Base-by-base conservation (phyloP, 768 basidiomycete genomes). In the Hericium rajendrae region DNA sequence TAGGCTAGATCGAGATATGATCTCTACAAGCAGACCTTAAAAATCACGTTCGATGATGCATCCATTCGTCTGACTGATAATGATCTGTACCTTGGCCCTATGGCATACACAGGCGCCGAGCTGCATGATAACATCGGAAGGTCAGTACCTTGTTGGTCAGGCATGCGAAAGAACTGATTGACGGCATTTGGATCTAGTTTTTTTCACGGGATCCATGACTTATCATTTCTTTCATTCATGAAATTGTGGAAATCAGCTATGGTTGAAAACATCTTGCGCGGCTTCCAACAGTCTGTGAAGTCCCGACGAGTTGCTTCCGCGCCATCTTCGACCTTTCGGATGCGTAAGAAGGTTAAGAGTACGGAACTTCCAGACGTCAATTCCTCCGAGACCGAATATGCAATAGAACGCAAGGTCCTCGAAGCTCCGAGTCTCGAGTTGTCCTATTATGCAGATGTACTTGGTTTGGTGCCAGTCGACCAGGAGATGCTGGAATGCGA, bases 401-500 rank as follows among this genome's bases (percentile, higher is more conserved):
- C 91, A 11, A 83, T 93, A 53, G 90, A 93, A 59, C 82, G 85
- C 39, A 88, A 84, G 54, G 75, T 98, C 28, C 68, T 98, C 28
- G 89, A 94, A 61, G 80, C 91, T 0, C 84, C 84, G 0, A 64
- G 76, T 15, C 66, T 98, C 38, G 93, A 97, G 54, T 66, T 97
- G 53, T 81, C 84, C 2, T 98, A 97, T 71, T 95, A 93, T 62
- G 80, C 78, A 9, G 95, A 97, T 69, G 83, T 83, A 5, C 86
- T 86, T 2, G 94, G 94, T 32, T 76, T 81, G 28, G 88, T 91
- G 3, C 86, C 89, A 28, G 62, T 40, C 20, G 58, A 62, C 22
- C 56, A 58, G 3, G 71, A 28, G 54, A 65, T 50, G 65, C 71
- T 55, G 46, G 63, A 62, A 52, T 66, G 57, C 65, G 67, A 49